Evolutionary conservation across 192 early-diverging fungal species (phyloP).

Genomic region (Linnemannia elongata): DNA sequence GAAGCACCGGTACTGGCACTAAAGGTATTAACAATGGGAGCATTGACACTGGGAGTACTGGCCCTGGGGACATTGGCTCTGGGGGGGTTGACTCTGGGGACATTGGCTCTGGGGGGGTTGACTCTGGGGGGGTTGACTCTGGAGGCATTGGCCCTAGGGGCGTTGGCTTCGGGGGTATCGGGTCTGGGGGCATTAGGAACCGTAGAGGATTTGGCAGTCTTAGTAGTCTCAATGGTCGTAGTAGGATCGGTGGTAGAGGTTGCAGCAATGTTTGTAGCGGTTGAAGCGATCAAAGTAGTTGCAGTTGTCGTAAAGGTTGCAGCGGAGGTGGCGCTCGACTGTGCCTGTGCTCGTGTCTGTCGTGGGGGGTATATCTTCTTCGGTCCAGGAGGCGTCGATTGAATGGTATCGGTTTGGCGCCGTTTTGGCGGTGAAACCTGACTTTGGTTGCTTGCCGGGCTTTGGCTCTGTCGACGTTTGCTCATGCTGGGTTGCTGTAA

Average conservation of each 20-base stretch:
- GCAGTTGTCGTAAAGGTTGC: background rate
- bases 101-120: background rate
- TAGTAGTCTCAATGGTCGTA: background rate
- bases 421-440: background rate
- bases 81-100: background rate
- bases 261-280: background rate
- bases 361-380: too few species aligned
- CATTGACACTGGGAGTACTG: background rate
- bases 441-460: background rate
- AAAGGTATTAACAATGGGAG: too few species aligned
- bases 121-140: background rate
- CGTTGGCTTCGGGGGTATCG: background rate
- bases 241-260: background rate
- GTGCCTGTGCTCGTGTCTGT: background rate
- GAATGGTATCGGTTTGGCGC: background rate
- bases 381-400: background rate
- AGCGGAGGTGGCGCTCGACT: background rate
- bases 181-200: background rate
- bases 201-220: background rate
- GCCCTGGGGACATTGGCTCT: background rate
- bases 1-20: background rate
- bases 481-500: background rate
- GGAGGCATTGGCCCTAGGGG: background rate
- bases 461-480: background rate
- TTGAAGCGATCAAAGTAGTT: background rate